Base-by-base conservation (phyloP, 31 red algal species). In the Bonnemaisonia californica region DNA sequence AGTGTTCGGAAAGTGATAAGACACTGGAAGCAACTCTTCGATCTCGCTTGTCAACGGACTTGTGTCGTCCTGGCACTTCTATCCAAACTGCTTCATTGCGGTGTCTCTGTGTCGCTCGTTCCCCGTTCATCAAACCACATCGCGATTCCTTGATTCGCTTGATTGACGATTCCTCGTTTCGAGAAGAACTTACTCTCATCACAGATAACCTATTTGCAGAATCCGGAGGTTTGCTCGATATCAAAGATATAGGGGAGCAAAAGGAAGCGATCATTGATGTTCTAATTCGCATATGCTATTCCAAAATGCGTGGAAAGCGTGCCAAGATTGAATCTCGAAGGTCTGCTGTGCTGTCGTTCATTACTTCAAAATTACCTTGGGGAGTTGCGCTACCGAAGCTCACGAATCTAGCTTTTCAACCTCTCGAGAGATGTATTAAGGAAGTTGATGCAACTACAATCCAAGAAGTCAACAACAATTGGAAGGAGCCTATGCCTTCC, bases 231-330 rank as follows among this genome's bases (percentile, higher is more conserved):
- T 42, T 23, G 19, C 41, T 61, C 1, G 37, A 7, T 13, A 38
- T 38, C 13, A 55, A 24, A 12, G 21, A 45, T 27, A 23, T 71
- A 21, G 62, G 27, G 30, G 85, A 82, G 11, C 35, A 76, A 39
- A 39, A 76, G 2, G 80, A 67, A n/a, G 8, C 34, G 18, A 54
- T 89, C 4, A 47, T 71, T 19, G 92, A 94, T 63, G 41, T 94
- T 24, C 69, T 94, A 1, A 60, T 88, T 27, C 71, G 92, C 45
- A 85, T 94, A 42, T 94, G 92, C 65, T 94, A 84, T 61, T 88
- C 84, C 18, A 94, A 94, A 64, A 84, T 94, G 71, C 74, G 39
- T 11, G 92, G 92, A 8, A 88, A 84, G 67, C 36, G 55, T 45
- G 74, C 54, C 37, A 68, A 61, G 38, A 73, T 81, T 28, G 80